Evolutionary conservation across 495 filamentous ascomycete genomes (phyloP).

Genomic region (Choiromyces venosus): DNA sequence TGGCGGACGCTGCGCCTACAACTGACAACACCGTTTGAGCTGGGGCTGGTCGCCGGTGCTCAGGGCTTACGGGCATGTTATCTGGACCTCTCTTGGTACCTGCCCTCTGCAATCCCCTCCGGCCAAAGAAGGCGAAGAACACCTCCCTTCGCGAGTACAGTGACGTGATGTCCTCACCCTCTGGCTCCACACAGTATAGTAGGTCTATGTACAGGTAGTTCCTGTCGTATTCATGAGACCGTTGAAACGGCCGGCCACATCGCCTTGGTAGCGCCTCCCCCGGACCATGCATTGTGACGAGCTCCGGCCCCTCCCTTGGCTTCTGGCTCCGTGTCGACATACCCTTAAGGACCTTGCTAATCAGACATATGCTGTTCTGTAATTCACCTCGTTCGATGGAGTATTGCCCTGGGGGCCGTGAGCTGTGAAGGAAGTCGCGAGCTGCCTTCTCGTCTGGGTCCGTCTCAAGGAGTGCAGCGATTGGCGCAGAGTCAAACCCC

Average conservation of each 20-base stretch:
- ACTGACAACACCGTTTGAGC: background rate
- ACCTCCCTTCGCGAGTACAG: constrained; percentile 8
- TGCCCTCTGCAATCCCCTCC: background rate
- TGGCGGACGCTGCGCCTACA: background rate
- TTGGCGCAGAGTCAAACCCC: constrained; percentile 7
- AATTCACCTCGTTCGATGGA: background rate
- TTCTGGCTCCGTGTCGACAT: background rate
- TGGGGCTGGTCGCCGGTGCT: background rate
- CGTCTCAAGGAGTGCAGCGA: background rate
- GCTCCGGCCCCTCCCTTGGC: background rate
- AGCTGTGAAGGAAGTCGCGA: background rate
- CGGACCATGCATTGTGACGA: background rate
- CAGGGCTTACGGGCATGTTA: background rate
- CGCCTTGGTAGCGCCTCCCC: background rate
- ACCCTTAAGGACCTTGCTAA: background rate
- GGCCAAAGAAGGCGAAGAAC: constrained; percentile 17
- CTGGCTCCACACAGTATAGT: background rate
- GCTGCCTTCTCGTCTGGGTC: constrained; percentile 9
- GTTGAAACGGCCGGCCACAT: constrained; percentile 13
- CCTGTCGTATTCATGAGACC: constrained; percentile 12
- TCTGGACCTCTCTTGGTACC: background rate
- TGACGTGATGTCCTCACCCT: constrained; percentile 5
- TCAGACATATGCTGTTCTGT: background rate
- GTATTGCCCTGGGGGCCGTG: background rate
- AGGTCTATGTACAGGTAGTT: constrained; percentile 1